Conservation (phyloP, 306 rosid species). For the Fragaria vesca region DNA sequence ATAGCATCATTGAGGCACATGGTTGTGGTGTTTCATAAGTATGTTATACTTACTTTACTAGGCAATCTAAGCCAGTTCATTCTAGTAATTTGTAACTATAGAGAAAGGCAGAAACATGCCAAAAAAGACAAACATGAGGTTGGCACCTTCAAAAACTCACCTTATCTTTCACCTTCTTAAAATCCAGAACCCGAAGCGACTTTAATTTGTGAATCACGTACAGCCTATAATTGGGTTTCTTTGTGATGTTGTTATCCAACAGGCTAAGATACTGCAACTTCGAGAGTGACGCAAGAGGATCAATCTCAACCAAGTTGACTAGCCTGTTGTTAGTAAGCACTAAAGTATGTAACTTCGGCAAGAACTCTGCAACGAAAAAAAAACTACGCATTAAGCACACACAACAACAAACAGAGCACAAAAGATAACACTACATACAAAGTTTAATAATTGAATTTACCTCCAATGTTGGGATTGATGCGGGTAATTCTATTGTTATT, state of each 20-base stretch:
- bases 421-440: not conserved
- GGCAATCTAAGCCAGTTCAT: not conserved
- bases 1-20: not conserved
- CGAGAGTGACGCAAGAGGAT: constrained; percentile 73
- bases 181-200: constrained; percentile 81
- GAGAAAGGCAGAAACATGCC: not conserved
- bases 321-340: constrained; percentile 94
- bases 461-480: constrained; percentile 82
- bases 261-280: constrained; percentile 83
- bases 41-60: not conserved
- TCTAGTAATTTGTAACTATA: not conserved
- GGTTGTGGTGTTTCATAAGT: not conserved
- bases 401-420: not conserved
- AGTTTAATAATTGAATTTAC: constrained; percentile 26
- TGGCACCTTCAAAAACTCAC: constrained; percentile 28
- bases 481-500: constrained; percentile 91
- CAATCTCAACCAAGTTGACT: constrained; percentile 87
- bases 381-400: not conserved
- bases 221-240: constrained; percentile 81
- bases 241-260: constrained; percentile 82
- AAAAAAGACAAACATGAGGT: not conserved
- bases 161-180: constrained; percentile 78
- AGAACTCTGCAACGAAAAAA: constrained; percentile 55
- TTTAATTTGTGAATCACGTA: constrained; percentile 75
- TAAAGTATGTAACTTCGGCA: constrained; percentile 81